A percentile compares a stretch with the other conserved stretches of the same genome.
Conservation (phyloP, 225 moss, liverwort and hornwort genomes). For the Physcomitrium patens region DNA sequence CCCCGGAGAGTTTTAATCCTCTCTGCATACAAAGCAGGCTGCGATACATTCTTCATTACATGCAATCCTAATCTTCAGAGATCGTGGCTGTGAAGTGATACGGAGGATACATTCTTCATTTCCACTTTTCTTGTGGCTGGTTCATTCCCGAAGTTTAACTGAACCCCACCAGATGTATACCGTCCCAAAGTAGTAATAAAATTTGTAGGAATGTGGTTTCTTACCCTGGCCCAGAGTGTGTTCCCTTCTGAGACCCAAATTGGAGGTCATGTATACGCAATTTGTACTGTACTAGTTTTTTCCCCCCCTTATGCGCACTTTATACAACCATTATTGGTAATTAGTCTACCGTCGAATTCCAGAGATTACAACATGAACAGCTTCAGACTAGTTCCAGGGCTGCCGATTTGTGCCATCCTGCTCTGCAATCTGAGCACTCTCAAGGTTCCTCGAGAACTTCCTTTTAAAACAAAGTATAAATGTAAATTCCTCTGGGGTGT, state of each 20-base stretch:
- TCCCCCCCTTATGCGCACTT: no score
- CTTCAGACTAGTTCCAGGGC: no score
- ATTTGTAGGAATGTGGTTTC: conserved; percentile 32
- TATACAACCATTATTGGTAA: no score
- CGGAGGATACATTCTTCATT: not conserved
- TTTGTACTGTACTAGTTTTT: no score
- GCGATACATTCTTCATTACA: not conserved
- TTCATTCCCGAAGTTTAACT: no score
- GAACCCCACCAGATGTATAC: conserved; percentile 16
- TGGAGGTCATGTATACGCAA: conserved; percentile 20
- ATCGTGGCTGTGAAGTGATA: not conserved
- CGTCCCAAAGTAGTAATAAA: conserved; percentile 36
- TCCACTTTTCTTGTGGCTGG: not conserved
- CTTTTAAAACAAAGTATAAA: no score
- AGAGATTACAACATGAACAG: no score
- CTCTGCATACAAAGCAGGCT: conserved; percentile 17
- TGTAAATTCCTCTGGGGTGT: no score
- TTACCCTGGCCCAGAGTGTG: conserved; percentile 22
- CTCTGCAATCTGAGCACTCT: no score
- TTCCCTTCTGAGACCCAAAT: conserved; percentile 30
- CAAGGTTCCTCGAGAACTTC: no score
- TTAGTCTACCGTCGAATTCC: no score
- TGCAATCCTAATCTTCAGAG: not conserved
- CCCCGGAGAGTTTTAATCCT: conserved; percentile 41
- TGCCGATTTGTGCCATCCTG: no score